phyloP scores from a whole-genome alignment of 768 basidiomycete species.

The Mycena belliarum region DNA sequence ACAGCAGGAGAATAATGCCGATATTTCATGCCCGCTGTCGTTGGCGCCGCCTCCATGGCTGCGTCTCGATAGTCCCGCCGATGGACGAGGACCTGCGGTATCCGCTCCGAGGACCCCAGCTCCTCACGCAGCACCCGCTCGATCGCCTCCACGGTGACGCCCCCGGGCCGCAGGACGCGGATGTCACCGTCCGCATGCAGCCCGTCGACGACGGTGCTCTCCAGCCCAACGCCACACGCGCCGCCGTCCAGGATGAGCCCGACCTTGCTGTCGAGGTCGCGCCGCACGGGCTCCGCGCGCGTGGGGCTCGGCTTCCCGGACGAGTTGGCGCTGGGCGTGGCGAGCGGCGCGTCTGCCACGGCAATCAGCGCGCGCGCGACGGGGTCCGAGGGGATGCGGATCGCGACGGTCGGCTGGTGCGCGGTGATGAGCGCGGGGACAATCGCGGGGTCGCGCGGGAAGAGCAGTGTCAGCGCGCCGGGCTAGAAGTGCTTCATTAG shows the following conservation, averaged over 20 bases:
- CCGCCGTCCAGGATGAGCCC: conserved; percentile 91
- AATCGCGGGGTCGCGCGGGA: conserved; percentile 64
- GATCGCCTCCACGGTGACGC: conserved; percentile 88
- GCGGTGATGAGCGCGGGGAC: conserved; percentile 83
- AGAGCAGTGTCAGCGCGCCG: conserved; percentile 88
- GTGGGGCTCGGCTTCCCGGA: conserved; percentile 96
- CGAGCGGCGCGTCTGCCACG: conserved; percentile 70
- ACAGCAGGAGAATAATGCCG: conserved; percentile 93
- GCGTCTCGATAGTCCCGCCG: conserved; percentile 74
- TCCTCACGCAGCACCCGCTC: conserved; percentile 54
- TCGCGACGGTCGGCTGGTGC: conserved; percentile 76
- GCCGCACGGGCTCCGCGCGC: conserved; percentile 77
- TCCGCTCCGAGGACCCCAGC: conserved; percentile 27
- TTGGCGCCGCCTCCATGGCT: conserved; percentile 74
- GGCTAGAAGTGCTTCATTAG: conserved; percentile 93
- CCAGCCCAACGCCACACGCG: conserved; percentile 83
- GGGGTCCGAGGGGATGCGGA: conserved; percentile 94
- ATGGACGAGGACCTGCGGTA: conserved; percentile 75
- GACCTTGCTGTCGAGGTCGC: conserved; percentile 77
- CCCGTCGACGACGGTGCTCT: conserved; percentile 95
- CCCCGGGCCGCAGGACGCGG: conserved; percentile 88
- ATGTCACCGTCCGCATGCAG: conserved; percentile 72
- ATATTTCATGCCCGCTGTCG: conserved; percentile 99
- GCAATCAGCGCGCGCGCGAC: conserved; percentile 90
- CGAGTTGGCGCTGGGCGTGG: conserved; percentile 94